Conservation (phyloP, 1,139 yeast genomes). For the Eremothecium gossypii region DNA sequence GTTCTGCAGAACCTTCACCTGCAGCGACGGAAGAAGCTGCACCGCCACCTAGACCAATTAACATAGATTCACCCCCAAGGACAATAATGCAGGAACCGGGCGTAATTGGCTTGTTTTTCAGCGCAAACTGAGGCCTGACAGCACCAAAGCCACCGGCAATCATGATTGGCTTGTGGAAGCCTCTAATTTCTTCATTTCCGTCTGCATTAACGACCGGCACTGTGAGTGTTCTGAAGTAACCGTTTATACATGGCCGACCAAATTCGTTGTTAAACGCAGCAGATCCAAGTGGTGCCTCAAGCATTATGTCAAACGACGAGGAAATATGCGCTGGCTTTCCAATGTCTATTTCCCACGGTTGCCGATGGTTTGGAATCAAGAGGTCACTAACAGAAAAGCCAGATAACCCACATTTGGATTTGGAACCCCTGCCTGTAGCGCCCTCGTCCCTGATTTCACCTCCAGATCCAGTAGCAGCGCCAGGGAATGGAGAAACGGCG, state of each 20-base stretch:
- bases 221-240: conserved; percentile 92
- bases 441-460: conserved; percentile 99
- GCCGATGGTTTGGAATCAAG: conserved; percentile 71
- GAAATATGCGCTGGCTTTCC: conserved; percentile 95
- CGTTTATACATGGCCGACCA: conserved; percentile 96
- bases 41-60: conserved; percentile 98
- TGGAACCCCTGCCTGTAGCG: conserved; percentile 98
- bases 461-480: conserved; percentile 99
- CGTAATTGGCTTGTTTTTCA: conserved; percentile 78
- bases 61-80: conserved; percentile 97
- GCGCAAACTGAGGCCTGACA: conserved; percentile 84
- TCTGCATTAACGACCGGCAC: conserved; percentile 56
- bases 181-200: conserved; percentile 71
- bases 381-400: conserved; percentile 92
- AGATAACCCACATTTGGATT: conserved; percentile 90
- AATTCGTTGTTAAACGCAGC: conserved; percentile 98
- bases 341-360: conserved; percentile 86
- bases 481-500: conserved; percentile 97
- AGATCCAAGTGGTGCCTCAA: conserved; percentile 95
- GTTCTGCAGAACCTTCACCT: conserved; percentile 90
- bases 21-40: conserved; percentile 95
- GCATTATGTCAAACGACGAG: conserved; percentile 85
- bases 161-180: conserved; percentile 99
- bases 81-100: conserved; percentile 92
- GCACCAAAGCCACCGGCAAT: conserved; percentile 99